Evolutionary conservation across 2,329 filamentous ascomycete genomes (phyloP).

Genomic region (Paracoccidioides brasiliensis): DNA sequence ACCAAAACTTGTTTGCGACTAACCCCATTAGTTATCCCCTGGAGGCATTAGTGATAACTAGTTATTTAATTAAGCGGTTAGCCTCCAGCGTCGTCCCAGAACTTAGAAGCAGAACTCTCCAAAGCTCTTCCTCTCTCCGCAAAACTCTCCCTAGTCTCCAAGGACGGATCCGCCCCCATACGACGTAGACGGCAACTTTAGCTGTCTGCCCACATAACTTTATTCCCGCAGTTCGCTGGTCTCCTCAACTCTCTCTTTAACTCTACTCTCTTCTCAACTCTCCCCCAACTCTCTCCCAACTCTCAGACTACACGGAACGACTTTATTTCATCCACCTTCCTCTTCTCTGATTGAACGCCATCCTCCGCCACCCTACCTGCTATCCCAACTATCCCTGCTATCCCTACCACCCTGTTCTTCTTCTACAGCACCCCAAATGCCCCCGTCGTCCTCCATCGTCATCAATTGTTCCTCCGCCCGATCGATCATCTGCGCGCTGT

Average conservation of each 20-base stretch:
- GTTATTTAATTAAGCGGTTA: too few species aligned
- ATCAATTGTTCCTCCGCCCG: constrained; percentile 1
- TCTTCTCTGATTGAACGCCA: background rate
- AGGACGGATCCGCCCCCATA: background rate
- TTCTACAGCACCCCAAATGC: background rate
- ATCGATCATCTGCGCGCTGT: background rate
- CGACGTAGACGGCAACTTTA: background rate
- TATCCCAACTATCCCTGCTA: background rate
- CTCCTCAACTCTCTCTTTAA: too few species aligned
- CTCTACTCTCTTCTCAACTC: too few species aligned
- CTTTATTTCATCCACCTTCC: too few species aligned
- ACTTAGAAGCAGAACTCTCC: background rate
- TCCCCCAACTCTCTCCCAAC: background rate
- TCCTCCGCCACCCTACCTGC: too few species aligned
- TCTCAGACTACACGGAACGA: background rate
- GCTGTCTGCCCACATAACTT: too few species aligned
- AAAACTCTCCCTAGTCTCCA: background rate
- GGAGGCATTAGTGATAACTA: too few species aligned
- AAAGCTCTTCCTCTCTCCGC: constrained; percentile 1
- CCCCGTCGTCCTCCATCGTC: background rate
- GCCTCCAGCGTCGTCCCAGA: too few species aligned
- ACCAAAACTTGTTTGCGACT: too few species aligned
- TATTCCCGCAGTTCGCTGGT: too few species aligned
- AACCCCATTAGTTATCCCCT: too few species aligned
- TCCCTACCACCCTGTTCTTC: background rate